Conservation (phyloP, 2,329 filamentous ascomycete species). For the Thielaviopsis populi region DNA sequence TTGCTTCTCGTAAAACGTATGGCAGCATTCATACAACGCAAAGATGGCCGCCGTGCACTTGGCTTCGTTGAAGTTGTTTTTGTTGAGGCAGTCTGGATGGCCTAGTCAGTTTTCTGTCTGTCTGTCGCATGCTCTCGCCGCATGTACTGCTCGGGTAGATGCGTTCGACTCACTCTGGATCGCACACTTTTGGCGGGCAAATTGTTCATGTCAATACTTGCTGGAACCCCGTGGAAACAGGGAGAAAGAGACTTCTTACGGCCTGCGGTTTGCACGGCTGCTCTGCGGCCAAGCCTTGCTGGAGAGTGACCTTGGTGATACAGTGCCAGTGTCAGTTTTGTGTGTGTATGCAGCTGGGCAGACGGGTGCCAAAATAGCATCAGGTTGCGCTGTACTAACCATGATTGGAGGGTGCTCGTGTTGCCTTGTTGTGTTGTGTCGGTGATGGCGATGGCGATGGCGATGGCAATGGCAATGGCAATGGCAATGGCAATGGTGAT, state of each 20-base stretch:
- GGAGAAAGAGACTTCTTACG: conserved; percentile 32
- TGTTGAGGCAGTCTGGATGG: conserved; percentile 59
- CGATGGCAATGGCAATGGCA: too few species aligned
- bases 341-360: too few species aligned
- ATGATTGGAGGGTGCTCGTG: background rate
- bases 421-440: background rate
- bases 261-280: conserved; percentile 78
- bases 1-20: conserved; percentile 66
- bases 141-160: too few species aligned
- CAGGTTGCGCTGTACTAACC: background rate
- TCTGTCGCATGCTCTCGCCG: too few species aligned
- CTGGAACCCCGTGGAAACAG: background rate
- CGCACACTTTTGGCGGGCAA: conserved; percentile 46
- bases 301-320: conserved; percentile 9
- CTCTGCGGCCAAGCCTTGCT: conserved; percentile 30
- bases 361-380: background rate
- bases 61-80: conserved; percentile 70
- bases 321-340: background rate
- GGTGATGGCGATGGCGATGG: background rate
- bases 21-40: conserved; percentile 85
- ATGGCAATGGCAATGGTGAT: too few species aligned
- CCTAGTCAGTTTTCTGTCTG: too few species aligned
- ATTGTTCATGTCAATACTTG: background rate
- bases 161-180: conserved; percentile 56
- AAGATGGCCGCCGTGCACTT: conserved; percentile 67